Percentiles rank a stretch among this genome's conserved stretches.
Conservation (phyloP, 2,329 filamentous ascomycete species). For the Xylaria sp. region DNA sequence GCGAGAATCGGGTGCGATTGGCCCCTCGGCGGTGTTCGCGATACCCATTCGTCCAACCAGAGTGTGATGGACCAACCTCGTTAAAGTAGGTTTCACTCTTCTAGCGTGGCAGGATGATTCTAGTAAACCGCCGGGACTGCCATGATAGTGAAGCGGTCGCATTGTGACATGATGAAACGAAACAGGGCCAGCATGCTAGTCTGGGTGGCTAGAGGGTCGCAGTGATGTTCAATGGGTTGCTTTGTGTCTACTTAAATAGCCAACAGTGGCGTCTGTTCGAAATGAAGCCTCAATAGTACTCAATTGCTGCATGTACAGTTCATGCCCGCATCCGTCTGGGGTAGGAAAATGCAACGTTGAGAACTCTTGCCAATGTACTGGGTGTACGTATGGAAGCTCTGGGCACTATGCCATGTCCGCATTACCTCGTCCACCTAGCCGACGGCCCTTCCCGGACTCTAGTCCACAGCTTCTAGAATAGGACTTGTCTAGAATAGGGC, state of each 20-base stretch:
- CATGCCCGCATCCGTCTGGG: background rate
- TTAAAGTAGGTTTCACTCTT: background rate
- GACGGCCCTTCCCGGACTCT: background rate
- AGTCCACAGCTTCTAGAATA: background rate
- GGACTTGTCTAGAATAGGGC: background rate
- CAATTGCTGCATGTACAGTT: background rate
- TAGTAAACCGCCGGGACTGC: background rate
- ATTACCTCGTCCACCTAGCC: background rate
- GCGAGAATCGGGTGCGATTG: background rate
- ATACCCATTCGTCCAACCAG: background rate
- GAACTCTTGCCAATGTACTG: background rate
- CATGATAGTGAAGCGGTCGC: background rate
- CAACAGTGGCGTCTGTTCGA: background rate
- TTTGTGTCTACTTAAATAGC: background rate
- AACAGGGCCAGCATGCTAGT: background rate
- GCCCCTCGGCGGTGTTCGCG: background rate
- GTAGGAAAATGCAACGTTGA: background rate
- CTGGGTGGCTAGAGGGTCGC: background rate
- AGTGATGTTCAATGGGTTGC: background rate
- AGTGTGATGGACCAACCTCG: background rate
- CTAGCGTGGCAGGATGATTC: background rate
- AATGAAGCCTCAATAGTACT: background rate
- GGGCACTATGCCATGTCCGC: background rate
- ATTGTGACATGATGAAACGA: background rate
- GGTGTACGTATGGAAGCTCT: background rate